Conservation (phyloP, 371 early-diverging fungal genomes). For the Lichtheimia hyalospora region DNA sequence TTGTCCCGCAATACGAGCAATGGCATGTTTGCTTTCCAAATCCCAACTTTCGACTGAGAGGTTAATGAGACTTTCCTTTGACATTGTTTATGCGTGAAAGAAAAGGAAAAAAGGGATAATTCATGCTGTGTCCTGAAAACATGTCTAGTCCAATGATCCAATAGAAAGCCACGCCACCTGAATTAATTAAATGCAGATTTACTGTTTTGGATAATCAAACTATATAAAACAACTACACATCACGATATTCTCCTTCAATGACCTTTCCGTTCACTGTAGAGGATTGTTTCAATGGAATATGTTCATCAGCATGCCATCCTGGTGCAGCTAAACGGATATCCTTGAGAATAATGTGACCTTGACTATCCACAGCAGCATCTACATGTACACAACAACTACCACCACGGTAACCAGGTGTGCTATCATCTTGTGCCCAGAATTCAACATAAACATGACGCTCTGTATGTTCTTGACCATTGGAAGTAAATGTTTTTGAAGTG, state of each 20-base stretch:
- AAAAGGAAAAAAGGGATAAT: slow-evolving; percentile 5
- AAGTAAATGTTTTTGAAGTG: background rate
- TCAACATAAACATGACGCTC: slow-evolving; percentile 18
- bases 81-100: background rate
- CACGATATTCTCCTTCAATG: slow-evolving; percentile 22
- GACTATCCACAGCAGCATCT: slow-evolving; percentile 18
- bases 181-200: too few relatives aligned
- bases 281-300: slow-evolving; percentile 3
- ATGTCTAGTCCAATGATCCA: too few relatives aligned
- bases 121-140: background rate
- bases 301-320: slow-evolving; percentile 18
- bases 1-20: slow-evolving; percentile 26
- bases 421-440: slow-evolving; percentile 34
- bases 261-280: slow-evolving; percentile 5
- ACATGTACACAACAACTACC: slow-evolving; percentile 31
- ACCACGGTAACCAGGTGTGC: slow-evolving; percentile 20
- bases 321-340: slow-evolving; percentile 15
- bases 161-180: too few relatives aligned
- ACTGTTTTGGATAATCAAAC: too few relatives aligned
- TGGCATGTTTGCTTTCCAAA: slow-evolving; percentile 20
- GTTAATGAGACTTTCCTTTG: slow-evolving; percentile 15
- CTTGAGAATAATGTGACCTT: slow-evolving; percentile 4
- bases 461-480: slow-evolving; percentile 3
- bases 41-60: slow-evolving; percentile 28
- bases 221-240: too few relatives aligned